Conservation (phyloP, 2,329 filamentous ascomycete species). For the Scedosporium apiospermum region DNA sequence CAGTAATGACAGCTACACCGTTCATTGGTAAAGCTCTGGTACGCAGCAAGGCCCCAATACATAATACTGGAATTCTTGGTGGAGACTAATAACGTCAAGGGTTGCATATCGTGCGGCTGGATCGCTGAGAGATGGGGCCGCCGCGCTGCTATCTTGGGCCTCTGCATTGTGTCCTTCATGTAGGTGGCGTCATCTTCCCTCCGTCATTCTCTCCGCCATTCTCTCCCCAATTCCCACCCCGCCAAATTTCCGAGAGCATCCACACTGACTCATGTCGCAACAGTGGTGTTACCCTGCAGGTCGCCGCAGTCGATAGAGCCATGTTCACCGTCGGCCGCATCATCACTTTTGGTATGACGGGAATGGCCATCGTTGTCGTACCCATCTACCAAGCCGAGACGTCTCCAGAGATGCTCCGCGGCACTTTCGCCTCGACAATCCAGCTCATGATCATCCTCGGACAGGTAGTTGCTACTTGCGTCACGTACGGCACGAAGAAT, state of each 20-base stretch:
- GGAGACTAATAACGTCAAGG: too few relatives aligned
- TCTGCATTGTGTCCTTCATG: slow-evolving; percentile 11
- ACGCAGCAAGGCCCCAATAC: too few relatives aligned
- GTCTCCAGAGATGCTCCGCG: too few relatives aligned
- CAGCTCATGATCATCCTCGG: too few relatives aligned
- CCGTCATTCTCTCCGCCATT: too few relatives aligned
- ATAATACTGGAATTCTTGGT: too few relatives aligned
- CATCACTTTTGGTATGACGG: slow-evolving; percentile 21
- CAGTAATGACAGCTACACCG: too few relatives aligned
- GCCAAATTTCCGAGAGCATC: slow-evolving; percentile 8
- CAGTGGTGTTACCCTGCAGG: slow-evolving; percentile 20
- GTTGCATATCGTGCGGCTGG: slow-evolving; percentile 9
- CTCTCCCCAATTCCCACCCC: too few relatives aligned
- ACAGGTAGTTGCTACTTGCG: slow-evolving; percentile 13
- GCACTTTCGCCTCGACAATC: too few relatives aligned
- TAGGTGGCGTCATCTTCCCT: too few relatives aligned
- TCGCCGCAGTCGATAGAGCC: slow-evolving; percentile 16
- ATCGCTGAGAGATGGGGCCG: slow-evolving; percentile 18
- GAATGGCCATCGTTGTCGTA: slow-evolving; percentile 11
- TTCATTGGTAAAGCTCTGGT: too few relatives aligned
- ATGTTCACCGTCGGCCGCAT: slow-evolving; percentile 21
- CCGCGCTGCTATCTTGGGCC: slow-evolving; percentile 13
- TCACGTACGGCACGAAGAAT: slow-evolving; percentile 17
- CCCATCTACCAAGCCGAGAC: too few relatives aligned
- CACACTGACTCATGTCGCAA: neutral